A percentile compares a stretch with the other conserved stretches of the same genome.
These are phyloP conservation scores for Penicillium sp. DNA, from an alignment of 2,329 filamentous ascomycete species.

Conservation along the genomic window DNA sequence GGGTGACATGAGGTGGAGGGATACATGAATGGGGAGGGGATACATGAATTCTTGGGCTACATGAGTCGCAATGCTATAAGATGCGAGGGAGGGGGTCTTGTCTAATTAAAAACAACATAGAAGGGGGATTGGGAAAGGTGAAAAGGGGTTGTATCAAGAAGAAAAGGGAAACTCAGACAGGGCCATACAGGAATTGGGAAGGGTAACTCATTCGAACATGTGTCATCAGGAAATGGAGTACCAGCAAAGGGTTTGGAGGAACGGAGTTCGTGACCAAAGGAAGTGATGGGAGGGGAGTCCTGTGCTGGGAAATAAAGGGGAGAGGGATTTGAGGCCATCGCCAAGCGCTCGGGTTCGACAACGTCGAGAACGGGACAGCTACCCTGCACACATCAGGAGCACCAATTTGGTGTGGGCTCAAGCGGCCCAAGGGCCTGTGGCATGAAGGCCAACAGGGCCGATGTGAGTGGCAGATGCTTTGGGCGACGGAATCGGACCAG, in stretches of 20 bases:
- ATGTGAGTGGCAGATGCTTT: background rate
- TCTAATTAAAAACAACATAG: conserved; percentile 33
- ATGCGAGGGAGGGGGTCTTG: conserved; percentile 23
- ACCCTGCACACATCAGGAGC: background rate
- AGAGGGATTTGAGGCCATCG: background rate
- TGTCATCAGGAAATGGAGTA: conserved; percentile 14
- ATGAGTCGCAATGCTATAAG: conserved; percentile 26
- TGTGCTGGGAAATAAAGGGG: conserved; percentile 7
- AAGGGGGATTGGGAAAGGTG: conserved; percentile 15
- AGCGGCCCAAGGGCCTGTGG: background rate
- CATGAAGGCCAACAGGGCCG: background rate
- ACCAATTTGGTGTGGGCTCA: background rate
- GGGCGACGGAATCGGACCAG: background rate
- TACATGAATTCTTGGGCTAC: conserved; percentile 36
- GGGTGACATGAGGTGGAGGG: conserved; percentile 13
- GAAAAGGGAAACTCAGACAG: conserved; percentile 6
- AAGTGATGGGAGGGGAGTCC: conserved; percentile 3
- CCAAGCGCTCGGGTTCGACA: background rate
- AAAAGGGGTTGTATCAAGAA: conserved; percentile 19
- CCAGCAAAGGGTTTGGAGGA: conserved; percentile 9
- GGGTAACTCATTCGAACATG: conserved; percentile 13
- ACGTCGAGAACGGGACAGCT: background rate
- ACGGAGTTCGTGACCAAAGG: conserved; percentile 5
- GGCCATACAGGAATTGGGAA: conserved; percentile 8
- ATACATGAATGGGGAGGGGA: conserved; percentile 18